Conservation (phyloP, 192 early-diverging fungal species). For the Umbelopsis isabellina region DNA sequence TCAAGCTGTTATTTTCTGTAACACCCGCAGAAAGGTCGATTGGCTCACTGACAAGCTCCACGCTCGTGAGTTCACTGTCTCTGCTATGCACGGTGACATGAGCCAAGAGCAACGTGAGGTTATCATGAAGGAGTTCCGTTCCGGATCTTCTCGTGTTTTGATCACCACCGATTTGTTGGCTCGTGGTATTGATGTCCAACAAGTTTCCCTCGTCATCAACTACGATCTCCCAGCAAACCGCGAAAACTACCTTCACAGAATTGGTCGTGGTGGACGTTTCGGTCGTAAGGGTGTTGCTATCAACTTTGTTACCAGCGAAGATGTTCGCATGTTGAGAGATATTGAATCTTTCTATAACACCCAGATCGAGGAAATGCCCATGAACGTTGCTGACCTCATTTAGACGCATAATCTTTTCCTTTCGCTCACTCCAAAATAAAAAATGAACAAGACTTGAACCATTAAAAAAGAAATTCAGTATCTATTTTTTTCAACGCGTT, state of each 20-base stretch:
- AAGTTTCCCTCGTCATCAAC: constrained; percentile 95
- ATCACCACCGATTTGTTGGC: constrained; percentile 99
- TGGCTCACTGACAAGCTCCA: constrained; percentile 97
- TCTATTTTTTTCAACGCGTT: neutral
- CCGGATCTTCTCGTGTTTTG: constrained; percentile 88
- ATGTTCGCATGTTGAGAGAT: constrained; percentile 90
- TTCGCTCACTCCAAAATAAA: constrained; percentile 16
- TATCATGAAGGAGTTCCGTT: constrained; percentile 97
- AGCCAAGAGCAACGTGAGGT: constrained; percentile 96
- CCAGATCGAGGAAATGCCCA: constrained; percentile 97
- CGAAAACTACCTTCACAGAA: constrained; percentile 98
- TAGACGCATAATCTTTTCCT: constrained; percentile 14
- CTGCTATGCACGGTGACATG: constrained; percentile 99
- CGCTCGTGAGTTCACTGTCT: constrained; percentile 96
- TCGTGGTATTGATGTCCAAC: constrained; percentile 99
- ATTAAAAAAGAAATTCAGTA: neutral
- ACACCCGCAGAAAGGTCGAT: constrained; percentile 95
- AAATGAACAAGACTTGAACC: neutral
- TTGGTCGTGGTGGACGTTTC: constrained; percentile 97
- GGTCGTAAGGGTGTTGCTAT: constrained; percentile 99
- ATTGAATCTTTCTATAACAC: constrained; percentile 98
- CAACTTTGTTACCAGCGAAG: constrained; percentile 97
- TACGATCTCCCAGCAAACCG: constrained; percentile 96
- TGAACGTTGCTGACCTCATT: constrained; percentile 52
- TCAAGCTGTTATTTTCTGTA: constrained; percentile 99